phyloP scores from a whole-genome alignment of 2,329 filamentous ascomycete species.

The Diplocarpon mali region DNA sequence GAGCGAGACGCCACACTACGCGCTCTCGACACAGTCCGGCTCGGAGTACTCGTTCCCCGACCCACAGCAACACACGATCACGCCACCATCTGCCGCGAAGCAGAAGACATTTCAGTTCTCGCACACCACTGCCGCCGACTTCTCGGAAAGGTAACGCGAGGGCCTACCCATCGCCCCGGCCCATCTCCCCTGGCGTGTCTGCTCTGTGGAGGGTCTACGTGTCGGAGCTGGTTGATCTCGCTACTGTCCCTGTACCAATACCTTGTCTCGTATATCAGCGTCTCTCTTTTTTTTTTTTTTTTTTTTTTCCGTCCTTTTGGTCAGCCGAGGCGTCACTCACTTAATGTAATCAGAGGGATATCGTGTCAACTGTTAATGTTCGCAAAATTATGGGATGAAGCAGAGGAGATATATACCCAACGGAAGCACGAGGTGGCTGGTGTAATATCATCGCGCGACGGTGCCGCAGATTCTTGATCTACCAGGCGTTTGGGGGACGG shows the following conservation, averaged over 20 bases:
- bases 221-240: slow-evolving; percentile 1
- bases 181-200: slow-evolving; percentile 1
- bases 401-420: slow-evolving; percentile 16
- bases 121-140: slow-evolving; percentile 26
- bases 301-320: slow-evolving; percentile 3
- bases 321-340: slow-evolving; percentile 9
- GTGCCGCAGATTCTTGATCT: no score
- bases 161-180: background rate
- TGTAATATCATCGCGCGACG: background rate
- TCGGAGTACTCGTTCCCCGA: slow-evolving; percentile 24
- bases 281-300: slow-evolving; percentile 1
- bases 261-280: slow-evolving; percentile 15
- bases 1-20: slow-evolving; percentile 19
- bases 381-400: slow-evolving; percentile 9
- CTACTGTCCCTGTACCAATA: slow-evolving; percentile 16
- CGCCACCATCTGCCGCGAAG: slow-evolving; percentile 19
- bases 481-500: no score
- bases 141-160: slow-evolving; percentile 21
- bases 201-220: slow-evolving; percentile 11
- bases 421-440: slow-evolving; percentile 11
- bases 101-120: slow-evolving; percentile 27
- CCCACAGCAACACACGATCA: slow-evolving; percentile 9
- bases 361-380: slow-evolving; percentile 14
- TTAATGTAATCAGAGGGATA: slow-evolving; percentile 22
- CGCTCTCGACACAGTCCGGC: slow-evolving; percentile 16